A percentile compares a stretch with the other conserved stretches of the same genome.
These are phyloP conservation scores for Mrakia gelida DNA, from an alignment of 768 basidiomycete species.

Conservation along the genomic window DNA sequence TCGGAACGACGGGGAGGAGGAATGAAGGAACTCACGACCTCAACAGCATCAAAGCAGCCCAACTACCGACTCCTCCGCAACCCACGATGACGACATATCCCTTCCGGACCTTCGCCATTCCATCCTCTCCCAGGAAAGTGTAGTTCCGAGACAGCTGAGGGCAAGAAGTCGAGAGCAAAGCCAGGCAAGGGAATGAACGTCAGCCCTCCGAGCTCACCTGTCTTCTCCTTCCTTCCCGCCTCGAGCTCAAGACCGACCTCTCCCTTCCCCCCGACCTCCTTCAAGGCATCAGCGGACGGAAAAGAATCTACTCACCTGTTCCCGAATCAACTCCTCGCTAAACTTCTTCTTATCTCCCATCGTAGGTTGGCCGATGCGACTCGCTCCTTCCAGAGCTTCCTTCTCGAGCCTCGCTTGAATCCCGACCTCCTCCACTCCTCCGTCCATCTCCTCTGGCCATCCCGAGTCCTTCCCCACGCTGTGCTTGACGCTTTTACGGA, in stretches of 20 bases:
- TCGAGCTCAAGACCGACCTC: background rate
- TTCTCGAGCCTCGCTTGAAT: conserved; percentile 37
- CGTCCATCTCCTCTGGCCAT: conserved; percentile 23
- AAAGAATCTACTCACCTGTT: conserved; percentile 47
- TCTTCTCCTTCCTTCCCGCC: background rate
- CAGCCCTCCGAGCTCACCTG: background rate
- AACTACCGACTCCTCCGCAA: conserved; percentile 94
- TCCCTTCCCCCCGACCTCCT: too few relatives aligned
- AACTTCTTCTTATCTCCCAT: conserved; percentile 48
- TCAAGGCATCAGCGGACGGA: background rate
- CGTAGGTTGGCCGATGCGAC: conserved; percentile 32
- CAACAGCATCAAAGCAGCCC: conserved; percentile 89
- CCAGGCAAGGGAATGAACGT: too few relatives aligned
- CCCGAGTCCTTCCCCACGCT: conserved; percentile 41
- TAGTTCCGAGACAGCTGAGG: conserved; percentile 83
- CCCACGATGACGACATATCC: conserved; percentile 83
- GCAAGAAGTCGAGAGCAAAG: too few relatives aligned
- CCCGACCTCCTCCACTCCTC: conserved; percentile 33
- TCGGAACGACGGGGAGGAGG: background rate
- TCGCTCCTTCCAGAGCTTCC: conserved; percentile 3
- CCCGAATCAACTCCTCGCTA: conserved; percentile 74
- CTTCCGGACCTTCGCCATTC: conserved; percentile 70
- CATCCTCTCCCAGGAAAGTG: conserved; percentile 85
- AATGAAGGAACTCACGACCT: conserved; percentile 63
- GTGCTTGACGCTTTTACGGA: conserved; percentile 42